Percentiles rank a stretch among this genome's conserved stretches.
Conservation (phyloP, 2,329 filamentous ascomycete species). For the Corynespora cassiicola region DNA sequence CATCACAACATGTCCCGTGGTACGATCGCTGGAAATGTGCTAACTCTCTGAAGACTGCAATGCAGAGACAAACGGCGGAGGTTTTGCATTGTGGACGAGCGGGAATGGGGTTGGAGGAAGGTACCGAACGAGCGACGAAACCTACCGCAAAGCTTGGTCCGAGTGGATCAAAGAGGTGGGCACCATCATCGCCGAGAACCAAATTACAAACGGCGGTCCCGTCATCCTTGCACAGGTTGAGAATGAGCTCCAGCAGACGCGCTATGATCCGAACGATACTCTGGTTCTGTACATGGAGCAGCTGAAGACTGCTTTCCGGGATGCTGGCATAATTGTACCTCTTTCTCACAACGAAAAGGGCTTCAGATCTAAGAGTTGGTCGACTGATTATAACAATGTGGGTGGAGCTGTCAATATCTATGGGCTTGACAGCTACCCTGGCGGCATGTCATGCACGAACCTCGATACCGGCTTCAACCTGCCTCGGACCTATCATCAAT, state of each 20-base stretch:
- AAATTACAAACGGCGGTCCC: slow-evolving; percentile 59
- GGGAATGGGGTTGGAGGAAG: slow-evolving; percentile 56
- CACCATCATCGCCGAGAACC: slow-evolving; percentile 56
- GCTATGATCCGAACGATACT: slow-evolving; percentile 52
- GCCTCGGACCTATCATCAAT: slow-evolving; percentile 62
- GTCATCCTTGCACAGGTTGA: slow-evolving; percentile 62
- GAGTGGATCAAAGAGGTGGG: slow-evolving; percentile 57
- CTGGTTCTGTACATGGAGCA: slow-evolving; percentile 61
- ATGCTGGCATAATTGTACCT: slow-evolving; percentile 58
- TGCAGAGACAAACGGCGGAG: slow-evolving; percentile 58
- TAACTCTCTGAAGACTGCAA: no score
- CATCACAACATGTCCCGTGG: no score
- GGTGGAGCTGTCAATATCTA: slow-evolving; percentile 62
- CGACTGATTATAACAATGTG: slow-evolving; percentile 62
- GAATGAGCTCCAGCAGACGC: slow-evolving; percentile 59
- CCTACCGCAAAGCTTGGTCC: slow-evolving; percentile 54
- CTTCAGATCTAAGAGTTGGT: slow-evolving; percentile 58
- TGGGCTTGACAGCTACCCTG: slow-evolving; percentile 56
- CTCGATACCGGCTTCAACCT: slow-evolving; percentile 57
- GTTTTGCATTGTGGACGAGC: slow-evolving; percentile 54
- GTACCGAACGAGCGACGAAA: slow-evolving; percentile 51
- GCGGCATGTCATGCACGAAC: slow-evolving; percentile 59
- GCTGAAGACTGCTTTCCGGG: slow-evolving; percentile 53
- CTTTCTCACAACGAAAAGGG: slow-evolving; percentile 60
- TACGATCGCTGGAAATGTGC: no score